A percentile compares a stretch with the other conserved stretches of the same genome.
These are phyloP conservation scores for Trametopsis cervina DNA, from an alignment of 768 basidiomycete genomes.

Conservation along the genomic window DNA sequence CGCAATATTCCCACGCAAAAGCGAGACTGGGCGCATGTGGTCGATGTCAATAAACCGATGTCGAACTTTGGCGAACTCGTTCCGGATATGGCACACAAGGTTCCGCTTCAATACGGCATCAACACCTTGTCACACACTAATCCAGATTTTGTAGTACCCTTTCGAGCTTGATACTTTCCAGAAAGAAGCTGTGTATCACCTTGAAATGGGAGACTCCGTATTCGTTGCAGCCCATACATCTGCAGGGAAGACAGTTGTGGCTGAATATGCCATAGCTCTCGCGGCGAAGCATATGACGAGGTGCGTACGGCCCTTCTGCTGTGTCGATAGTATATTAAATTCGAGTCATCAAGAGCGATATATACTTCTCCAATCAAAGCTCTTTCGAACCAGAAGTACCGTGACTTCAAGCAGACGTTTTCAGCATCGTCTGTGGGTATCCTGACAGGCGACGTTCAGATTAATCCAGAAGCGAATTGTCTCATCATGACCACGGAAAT, in stretches of 20 bases:
- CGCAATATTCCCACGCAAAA: constrained; percentile 47
- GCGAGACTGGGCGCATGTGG: constrained; percentile 97
- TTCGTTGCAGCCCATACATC: constrained; percentile 99
- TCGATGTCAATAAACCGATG: constrained; percentile 88
- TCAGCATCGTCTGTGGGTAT: constrained; percentile 90
- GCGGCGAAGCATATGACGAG: constrained; percentile 99
- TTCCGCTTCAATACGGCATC: constrained; percentile 18
- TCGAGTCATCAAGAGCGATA: constrained; percentile 90
- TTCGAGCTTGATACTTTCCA: constrained; percentile 98
- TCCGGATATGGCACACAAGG: constrained; percentile 94
- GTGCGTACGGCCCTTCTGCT: too few species aligned
- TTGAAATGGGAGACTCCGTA: constrained; percentile 95
- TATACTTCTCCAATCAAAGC: constrained; percentile 99
- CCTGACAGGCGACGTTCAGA: constrained; percentile 97
- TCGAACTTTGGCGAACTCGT: constrained; percentile 88
- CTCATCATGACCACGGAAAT: constrained; percentile 99
- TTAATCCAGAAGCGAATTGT: constrained; percentile 96
- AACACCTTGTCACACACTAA: background rate
- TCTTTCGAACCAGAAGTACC: constrained; percentile 96
- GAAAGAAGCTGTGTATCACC: constrained; percentile 96
- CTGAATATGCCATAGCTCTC: constrained; percentile 96
- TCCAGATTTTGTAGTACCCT: constrained; percentile 62
- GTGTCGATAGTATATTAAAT: too few species aligned
- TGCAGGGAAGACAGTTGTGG: constrained; percentile 99
- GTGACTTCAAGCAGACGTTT: constrained; percentile 97